Base-by-base conservation (phyloP, 2,329 filamentous ascomycete genomes). In the Elsinoe ampelina region DNA sequence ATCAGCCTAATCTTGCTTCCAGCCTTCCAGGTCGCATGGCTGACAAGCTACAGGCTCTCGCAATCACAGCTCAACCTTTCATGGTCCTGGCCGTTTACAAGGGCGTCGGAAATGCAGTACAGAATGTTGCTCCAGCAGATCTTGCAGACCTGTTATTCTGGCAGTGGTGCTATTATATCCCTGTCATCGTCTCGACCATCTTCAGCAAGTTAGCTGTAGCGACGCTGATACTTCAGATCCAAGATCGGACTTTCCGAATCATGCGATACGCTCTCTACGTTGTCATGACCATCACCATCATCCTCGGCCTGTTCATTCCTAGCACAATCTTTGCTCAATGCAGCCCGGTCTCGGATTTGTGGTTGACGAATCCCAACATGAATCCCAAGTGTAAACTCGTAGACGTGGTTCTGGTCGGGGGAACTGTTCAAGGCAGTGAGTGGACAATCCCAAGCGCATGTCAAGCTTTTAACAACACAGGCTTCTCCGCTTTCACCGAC, bases 401-500 rank as follows among this genome's bases (percentile, higher is more conserved):
- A 2, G 48, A 52, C 26, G 32, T 52, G 11, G 48, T 52, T 8
- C 48, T 52, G 8, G 35, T 38, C 11, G 48, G 48, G 1, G 48
- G 48, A 7, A 52, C 48, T 39, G 48, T 52, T 2, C 48, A 52
- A 52, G 48, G 48, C 32, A 52, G 48, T 52, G 19, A n/a, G 48
- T 39, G 2, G 2, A 8, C 12, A 34, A 11, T 20, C 7, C 12
- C 5, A 3, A 3, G 1, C 8, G n/a, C 2, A 3, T 39, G 5
- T 19, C 1, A 2, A 52, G 12, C 20, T 6, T 13, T 17, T 22
- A 26, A 22, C 48, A 39, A 20, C 4, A 15, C n/a, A 52, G 48
- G 48, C 48, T 52, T 52, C n/a, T 52, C 48, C n/a, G 57, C 57
- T 13, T 41, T 51, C 11, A 41, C 48, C 39, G 57, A 58, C 41